These are phyloP conservation scores for Taphrina confusa DNA, from an alignment of 1,139 yeast species.

Conservation along the genomic window DNA sequence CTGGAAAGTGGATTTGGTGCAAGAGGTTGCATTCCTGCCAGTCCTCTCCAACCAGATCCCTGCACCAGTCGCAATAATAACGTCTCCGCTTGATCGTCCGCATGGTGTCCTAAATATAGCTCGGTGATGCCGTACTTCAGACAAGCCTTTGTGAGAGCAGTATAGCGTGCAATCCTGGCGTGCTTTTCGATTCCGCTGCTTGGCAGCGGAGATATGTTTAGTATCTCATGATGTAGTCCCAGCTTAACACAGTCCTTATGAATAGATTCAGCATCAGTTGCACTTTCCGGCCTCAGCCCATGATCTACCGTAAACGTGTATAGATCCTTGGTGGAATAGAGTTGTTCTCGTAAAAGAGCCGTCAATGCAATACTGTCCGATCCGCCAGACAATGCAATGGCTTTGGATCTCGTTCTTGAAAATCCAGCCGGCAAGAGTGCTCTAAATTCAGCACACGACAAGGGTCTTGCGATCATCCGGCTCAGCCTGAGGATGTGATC, in stretches of 20 bases:
- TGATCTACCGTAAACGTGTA: conserved; percentile 63
- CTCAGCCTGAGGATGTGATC: too few species aligned
- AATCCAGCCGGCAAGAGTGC: background rate
- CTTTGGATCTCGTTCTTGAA: background rate
- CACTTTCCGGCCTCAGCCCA: conserved; percentile 53
- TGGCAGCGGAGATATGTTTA: background rate
- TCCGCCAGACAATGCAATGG: conserved; percentile 70
- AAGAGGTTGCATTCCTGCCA: conserved; percentile 49
- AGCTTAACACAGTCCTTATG: background rate
- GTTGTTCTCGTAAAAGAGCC: conserved; percentile 45
- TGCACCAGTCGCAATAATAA: conserved; percentile 57
- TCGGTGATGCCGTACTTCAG: conserved; percentile 44
- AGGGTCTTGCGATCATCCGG: background rate
- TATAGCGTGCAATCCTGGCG: conserved; percentile 60
- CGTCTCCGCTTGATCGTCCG: conserved; percentile 74
- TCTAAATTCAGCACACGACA: background rate
- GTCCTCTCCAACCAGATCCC: conserved; percentile 63
- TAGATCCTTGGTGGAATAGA: conserved; percentile 43
- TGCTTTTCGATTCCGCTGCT: conserved; percentile 54
- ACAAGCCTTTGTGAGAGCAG: conserved; percentile 51
- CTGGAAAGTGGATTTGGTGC: conserved; percentile 39
- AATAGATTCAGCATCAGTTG: conserved; percentile 54
- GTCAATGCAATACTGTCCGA: conserved; percentile 76
- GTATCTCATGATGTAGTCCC: conserved; percentile 32
- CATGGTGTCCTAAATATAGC: conserved; percentile 65